Evolutionary conservation across 2,329 filamentous ascomycete genomes (phyloP), one percentile per base, ranked within the genome.

Genomic region (Claviceps arundinis): DNA sequence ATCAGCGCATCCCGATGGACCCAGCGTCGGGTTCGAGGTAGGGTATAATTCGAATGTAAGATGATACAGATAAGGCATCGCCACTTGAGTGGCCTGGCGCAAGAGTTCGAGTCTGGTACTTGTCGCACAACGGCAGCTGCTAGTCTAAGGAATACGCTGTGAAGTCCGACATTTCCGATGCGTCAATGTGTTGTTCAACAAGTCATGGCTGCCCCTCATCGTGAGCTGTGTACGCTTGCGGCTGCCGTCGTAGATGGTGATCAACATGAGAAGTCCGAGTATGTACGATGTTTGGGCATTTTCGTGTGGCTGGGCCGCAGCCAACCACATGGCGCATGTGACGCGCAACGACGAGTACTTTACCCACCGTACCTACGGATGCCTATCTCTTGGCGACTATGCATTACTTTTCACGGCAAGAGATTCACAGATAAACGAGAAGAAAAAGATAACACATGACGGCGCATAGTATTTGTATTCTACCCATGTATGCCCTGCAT

Each of bases 31-130:
- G 49, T 69, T 64, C 47, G 71, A 64, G 55, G 68, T 73, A 44
- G 72, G 66, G 63, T 84, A 84, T 43, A 84, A 71, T 68, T 85
- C 81, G 60, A 85, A 75, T 58, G 78, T 82, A n/a, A 85, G 62
- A 59, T 84, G 80, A 60, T 84, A 84, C 57, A 78, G 79, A 63
- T 81, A 82, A 69, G 76, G 75, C 78, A 81, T 81, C 51, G 55
- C 56, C 55, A 42, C 48, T 37, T 4, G 24, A 16, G 13, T 47
- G n/a, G n/a, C 14, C 40, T 13, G 9, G 22, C 30, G 30, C 40
- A 43, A 34, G 24, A 13, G 26, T 2, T 40, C 30, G 17, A 9
- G 24, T 26, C 3, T 42, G 30, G 9, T 34, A 8, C 30, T 34
- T 34, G 30, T 34, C 30, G 30, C 30, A 34, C 30, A 34, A 34